A percentile compares a stretch with the other conserved stretches of the same genome.
Evolutionary conservation across 805 yeast species (phyloP).

Genomic region (Barnettozyma botsteinii): DNA sequence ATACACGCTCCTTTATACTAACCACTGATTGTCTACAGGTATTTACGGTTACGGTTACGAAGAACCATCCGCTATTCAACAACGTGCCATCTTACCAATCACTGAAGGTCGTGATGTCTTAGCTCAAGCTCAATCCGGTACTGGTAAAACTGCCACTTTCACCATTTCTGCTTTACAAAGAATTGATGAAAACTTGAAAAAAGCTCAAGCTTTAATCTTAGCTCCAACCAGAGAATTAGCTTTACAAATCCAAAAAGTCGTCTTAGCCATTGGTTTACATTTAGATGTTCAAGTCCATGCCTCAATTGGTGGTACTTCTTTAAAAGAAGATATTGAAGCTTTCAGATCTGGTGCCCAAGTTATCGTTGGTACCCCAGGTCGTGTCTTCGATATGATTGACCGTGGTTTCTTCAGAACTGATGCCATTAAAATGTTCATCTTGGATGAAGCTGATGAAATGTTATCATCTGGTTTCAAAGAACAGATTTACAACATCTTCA

Average conservation of each 20-base stretch:
- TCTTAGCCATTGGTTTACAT: conserved; percentile 82
- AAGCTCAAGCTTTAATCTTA: conserved; percentile 87
- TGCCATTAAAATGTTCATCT: conserved; percentile 84
- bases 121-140: conserved; percentile 99
- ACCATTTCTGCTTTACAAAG: conserved; percentile 74
- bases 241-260: conserved; percentile 90
- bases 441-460: conserved; percentile 99
- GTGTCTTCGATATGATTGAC: conserved; percentile 94
- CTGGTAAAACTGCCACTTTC: conserved; percentile 98
- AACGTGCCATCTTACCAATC: conserved; percentile 94
- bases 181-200: conserved; percentile 65
- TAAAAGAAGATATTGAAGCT: conserved; percentile 82
- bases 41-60: conserved; percentile 92
- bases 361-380: conserved; percentile 97
- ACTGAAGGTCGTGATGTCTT: conserved; percentile 91
- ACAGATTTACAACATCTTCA: conserved; percentile 91
- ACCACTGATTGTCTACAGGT: conserved; percentile 39
- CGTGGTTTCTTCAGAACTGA: conserved; percentile 79
- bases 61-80: conserved; percentile 95
- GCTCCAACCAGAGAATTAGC: conserved; percentile 99
- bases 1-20: too few relatives aligned
- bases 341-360: conserved; percentile 84
- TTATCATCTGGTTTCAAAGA: conserved; percentile 89
- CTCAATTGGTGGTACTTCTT: conserved; percentile 93
- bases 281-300: conserved; percentile 92